Percentiles rank a stretch among this genome's conserved stretches.
phyloP scores from a whole-genome alignment of 2,329 filamentous ascomycete species.

The Lachnellula cervina region DNA sequence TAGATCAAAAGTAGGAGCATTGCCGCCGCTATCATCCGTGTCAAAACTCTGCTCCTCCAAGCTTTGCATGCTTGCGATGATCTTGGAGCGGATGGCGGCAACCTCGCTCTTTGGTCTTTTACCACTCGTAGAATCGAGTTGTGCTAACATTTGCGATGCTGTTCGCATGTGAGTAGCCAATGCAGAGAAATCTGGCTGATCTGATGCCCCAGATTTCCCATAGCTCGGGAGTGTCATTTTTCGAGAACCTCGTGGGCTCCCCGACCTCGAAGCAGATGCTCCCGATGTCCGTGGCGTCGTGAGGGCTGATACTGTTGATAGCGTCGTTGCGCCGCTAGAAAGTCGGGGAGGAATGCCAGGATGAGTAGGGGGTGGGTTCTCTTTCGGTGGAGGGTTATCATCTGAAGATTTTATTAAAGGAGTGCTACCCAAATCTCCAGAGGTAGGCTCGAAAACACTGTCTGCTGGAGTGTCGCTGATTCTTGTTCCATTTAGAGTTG shows the following conservation, averaged over 20 bases:
- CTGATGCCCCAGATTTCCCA: constrained; percentile 48
- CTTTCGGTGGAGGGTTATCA: constrained; percentile 39
- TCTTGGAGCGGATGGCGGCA: constrained; percentile 77
- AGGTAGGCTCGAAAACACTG: constrained; percentile 79
- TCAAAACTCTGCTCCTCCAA: constrained; percentile 83
- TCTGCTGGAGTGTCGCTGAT: constrained; percentile 42
- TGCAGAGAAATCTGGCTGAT: constrained; percentile 77
- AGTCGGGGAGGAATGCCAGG: constrained; percentile 45
- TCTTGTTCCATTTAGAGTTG: constrained; percentile 35
- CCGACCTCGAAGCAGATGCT: constrained; percentile 62
- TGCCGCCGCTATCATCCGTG: constrained; percentile 54
- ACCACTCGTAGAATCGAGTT: constrained; percentile 73
- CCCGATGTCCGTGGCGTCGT: constrained; percentile 66
- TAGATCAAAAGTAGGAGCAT: constrained; percentile 71
- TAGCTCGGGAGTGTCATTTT: constrained; percentile 56
- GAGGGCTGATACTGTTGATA: constrained; percentile 55
- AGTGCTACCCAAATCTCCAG: constrained; percentile 71
- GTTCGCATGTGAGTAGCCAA: constrained; percentile 84
- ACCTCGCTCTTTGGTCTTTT: constrained; percentile 78
- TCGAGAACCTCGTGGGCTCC: constrained; percentile 56
- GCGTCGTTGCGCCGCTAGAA: constrained; percentile 57
- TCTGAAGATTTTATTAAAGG: constrained; percentile 58
- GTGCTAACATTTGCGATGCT: constrained; percentile 80
- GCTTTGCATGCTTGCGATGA: constrained; percentile 86
- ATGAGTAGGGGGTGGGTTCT: constrained; percentile 28